Evolutionary conservation across 768 basidiomycete genomes (phyloP), one percentile per base, ranked within the genome.

Genomic region (Tulasnella sp.): DNA sequence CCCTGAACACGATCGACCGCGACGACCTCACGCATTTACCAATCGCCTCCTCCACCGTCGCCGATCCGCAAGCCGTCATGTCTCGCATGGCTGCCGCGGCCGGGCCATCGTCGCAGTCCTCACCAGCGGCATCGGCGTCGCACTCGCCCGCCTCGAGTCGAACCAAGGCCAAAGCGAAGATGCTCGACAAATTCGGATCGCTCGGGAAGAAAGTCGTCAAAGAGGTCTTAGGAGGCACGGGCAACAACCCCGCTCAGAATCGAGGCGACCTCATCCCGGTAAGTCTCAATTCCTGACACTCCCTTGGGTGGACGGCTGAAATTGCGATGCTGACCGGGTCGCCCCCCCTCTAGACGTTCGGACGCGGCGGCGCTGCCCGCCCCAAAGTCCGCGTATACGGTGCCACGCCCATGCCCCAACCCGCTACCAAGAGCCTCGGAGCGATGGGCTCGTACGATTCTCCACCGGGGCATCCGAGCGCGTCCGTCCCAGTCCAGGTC

Each of bases 151-250:
- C 72, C 6, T 37, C n/a, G 20, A 69, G 42, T 73, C 34, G 37
- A 14, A 34, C 72, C n/a, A n/a, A n/a, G n/a, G n/a, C n/a, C 37
- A 73, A 42, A 34, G 16, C 72, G 11, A 73, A 73, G 72, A 42
- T 73, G 72, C 42, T 73, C 22, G 72, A 73, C 72, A 73, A 73
- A 22, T 73, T 73, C 42, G 72, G 72, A 7, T 73, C 72, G 12
- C 72, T 73, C 22, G 72, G 72, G 22, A 73, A 73, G 72, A 73
- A 73, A 42, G 72, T 73, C 72, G 72, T 73, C 22, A 37, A 73
- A 42, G 72, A 73, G 42, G 72, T 73, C 24, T 42, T 73, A 31
- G 72, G 72, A 24, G 72, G 72, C 8, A 42, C 72, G 42, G 72
- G 72, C 7, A 73, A 73, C 42, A 73, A 73, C 42, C 64, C n/a